Conservation (phyloP, 202 grass and related monocot species). For the Hordeum pubiflorum region DNA sequence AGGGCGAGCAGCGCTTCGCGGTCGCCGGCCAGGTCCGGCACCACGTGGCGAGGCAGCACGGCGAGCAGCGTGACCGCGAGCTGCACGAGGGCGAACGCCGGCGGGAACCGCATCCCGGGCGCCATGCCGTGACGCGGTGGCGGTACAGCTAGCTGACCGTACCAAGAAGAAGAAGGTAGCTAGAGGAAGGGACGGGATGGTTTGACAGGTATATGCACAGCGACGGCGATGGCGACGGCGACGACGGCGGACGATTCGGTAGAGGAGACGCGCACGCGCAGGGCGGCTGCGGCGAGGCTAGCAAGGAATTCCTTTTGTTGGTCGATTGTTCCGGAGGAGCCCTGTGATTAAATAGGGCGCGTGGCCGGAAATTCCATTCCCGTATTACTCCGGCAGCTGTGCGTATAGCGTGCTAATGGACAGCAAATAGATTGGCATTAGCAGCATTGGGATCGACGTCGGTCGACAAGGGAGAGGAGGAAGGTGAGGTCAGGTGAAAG, state of each 20-base stretch:
- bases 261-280: neutral
- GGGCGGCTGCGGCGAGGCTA: neutral
- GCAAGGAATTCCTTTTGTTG: neutral
- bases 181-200: neutral
- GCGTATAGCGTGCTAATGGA: neutral
- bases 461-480: neutral
- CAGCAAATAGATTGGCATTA: neutral
- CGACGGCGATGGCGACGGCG: neutral
- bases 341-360: neutral
- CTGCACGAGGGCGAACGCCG: neutral
- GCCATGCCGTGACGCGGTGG: neutral
- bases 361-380: neutral
- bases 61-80: neutral
- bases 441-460: constrained; percentile 22
- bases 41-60: neutral
- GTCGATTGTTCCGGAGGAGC: neutral
- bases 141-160: neutral
- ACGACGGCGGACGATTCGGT: neutral
- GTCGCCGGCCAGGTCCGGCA: constrained; percentile 28
- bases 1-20: constrained; percentile 37
- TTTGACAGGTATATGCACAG: neutral
- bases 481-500: constrained; percentile 18
- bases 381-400: constrained; percentile 1
- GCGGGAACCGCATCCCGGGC: neutral
- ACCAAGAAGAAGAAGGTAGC: neutral